Base-by-base conservation (phyloP, 345 rosid species). In the Trapa incisa region DNA sequence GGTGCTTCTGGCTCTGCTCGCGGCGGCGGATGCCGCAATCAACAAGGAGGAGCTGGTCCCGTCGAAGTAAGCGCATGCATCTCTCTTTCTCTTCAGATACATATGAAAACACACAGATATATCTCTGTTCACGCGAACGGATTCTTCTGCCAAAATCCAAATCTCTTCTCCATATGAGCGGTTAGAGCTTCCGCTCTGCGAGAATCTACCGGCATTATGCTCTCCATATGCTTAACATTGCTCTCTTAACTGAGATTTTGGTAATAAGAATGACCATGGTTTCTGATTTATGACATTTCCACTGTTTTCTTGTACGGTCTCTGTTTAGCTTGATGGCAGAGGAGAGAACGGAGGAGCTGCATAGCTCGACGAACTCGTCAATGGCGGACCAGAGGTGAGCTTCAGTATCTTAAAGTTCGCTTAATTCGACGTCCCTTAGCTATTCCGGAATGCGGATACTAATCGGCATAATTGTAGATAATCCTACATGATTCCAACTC, bases 361-460 rank as follows among this genome's bases (percentile, higher is more conserved):
- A 71, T 73, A 73, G 79, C 74, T 65, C 71, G 68, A 78, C 71
- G 72, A 81, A 80, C 78, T 74, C 89, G 65, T 77, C 93, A 68
- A 73, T 66, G 78, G 77, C 75, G 70, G 71, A 78, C 58, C 29
- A 22, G 29, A 58, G 83, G 94, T 83, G 66, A 84, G 89, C 41
- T 48, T 1, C 22, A 64, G 47, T 35, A 16, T 13, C 67, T 62
- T 43, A 50, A 47, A 48, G 12, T 41, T 29, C 52, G 6, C 71
- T 70, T 41, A 0, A 50, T 43, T 61, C 47, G 15, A 6, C 29
- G 29, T 22, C 29, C 29, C 29, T 22, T 22, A 22, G 29, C 29
- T 22, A 22, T 22, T 22, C 29, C 29, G 29, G 29, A 22, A 22
- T 22, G 29, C 29, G 29, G 29, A 22, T 22, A 22, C 29, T 22